phyloP scores from a whole-genome alignment of 192 early-diverging fungal genomes.

The Umbelopsis ramanniana region DNA sequence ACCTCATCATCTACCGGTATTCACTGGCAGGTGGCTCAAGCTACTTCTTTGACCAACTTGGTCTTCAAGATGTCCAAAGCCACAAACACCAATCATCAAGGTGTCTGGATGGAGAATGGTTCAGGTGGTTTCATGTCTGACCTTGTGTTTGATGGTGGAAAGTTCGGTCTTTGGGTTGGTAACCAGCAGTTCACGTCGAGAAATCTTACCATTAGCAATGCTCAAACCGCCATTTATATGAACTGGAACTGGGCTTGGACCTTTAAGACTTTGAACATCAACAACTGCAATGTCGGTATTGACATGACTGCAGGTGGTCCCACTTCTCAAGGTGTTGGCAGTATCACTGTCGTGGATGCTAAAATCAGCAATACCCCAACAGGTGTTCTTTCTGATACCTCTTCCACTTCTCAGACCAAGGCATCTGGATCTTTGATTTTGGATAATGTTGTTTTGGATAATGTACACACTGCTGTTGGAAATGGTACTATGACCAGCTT shows the following conservation, averaged over 20 bases:
- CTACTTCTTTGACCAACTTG: conserved; percentile 43
- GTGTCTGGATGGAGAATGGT: conserved; percentile 53
- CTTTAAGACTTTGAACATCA: conserved; percentile 37
- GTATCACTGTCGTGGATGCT: conserved; percentile 39
- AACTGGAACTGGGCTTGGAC: conserved; percentile 53
- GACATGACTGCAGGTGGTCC: conserved; percentile 36
- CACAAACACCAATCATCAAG: conserved; percentile 35
- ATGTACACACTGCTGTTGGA: conserved; percentile 32
- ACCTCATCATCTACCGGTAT: conserved; percentile 30
- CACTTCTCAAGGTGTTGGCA: conserved; percentile 26
- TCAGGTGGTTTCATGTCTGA: conserved; percentile 53
- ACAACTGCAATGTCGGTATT: conserved; percentile 42
- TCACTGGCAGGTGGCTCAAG: conserved; percentile 52
- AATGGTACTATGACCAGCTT: conserved; percentile 13
- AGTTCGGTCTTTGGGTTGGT: conserved; percentile 46
- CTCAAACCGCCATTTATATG: conserved; percentile 41
- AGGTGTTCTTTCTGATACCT: conserved; percentile 32
- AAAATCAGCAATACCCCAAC: conserved; percentile 31
- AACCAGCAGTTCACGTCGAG: conserved; percentile 49
- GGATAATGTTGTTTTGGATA: conserved; percentile 42
- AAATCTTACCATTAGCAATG: conserved; percentile 35
- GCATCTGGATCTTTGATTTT: conserved; percentile 31
- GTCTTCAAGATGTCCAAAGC: conserved; percentile 36
- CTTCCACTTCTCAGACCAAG: background rate
- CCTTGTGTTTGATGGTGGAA: conserved; percentile 44